A percentile compares a stretch with the other conserved stretches of the same genome.
Conservation (phyloP, 176 grass and related monocot species). For the Secale cereale region DNA sequence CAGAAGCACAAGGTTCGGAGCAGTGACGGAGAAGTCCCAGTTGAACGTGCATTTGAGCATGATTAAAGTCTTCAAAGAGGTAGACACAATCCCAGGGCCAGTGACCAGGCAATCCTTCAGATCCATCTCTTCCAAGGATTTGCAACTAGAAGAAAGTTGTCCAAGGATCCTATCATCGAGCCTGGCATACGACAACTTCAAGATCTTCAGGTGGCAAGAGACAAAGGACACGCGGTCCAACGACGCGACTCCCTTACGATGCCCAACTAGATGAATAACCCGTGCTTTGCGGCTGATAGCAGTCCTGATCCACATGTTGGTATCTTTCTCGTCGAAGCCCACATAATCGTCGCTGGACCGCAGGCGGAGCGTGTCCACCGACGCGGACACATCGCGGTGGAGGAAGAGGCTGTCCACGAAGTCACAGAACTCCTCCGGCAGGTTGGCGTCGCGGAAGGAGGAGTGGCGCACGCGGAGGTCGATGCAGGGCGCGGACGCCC, state of each 20-base stretch:
- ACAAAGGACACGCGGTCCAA: background rate
- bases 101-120: background rate
- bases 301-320: constrained; percentile 2
- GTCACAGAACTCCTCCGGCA: background rate
- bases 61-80: constrained; percentile 12
- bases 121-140: constrained; percentile 23
- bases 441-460: too few relatives aligned
- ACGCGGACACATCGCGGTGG: background rate
- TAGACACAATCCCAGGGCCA: background rate
- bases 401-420: constrained; percentile 16
- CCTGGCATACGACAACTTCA: background rate
- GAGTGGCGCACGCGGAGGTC: background rate
- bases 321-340: background rate
- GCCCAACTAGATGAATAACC: constrained; percentile 5
- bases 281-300: background rate
- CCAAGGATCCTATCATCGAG: background rate
- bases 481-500: constrained; percentile 12
- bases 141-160: constrained; percentile 4
- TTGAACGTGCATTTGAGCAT: background rate
- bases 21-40: background rate
- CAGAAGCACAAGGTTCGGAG: constrained; percentile 19
- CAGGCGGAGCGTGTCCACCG: constrained; percentile 18
- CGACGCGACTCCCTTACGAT: background rate
- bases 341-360: background rate
- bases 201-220: constrained; percentile 22